Conservation (phyloP, 192 early-diverging fungal species). For the Umbelopsis isabellina region DNA sequence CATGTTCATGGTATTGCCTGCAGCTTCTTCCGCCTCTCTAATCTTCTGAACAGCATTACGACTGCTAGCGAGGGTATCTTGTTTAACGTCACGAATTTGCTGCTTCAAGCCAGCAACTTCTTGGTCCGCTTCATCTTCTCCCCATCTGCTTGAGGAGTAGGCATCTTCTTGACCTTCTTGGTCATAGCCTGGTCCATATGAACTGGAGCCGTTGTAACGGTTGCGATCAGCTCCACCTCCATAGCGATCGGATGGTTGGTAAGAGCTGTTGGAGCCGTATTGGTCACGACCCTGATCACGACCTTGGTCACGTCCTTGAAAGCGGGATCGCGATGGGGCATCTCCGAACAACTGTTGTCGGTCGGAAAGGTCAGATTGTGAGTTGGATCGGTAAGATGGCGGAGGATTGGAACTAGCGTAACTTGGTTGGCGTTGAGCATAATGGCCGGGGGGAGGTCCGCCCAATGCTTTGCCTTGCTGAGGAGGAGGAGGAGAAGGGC, state of each 20-base stretch:
- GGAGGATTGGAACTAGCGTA: slow-evolving; percentile 9
- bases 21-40: slow-evolving; percentile 61
- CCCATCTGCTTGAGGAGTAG: slow-evolving; percentile 30
- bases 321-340: slow-evolving; percentile 16
- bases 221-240: not conserved
- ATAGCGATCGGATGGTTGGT: not conserved
- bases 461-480: not conserved
- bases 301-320: not conserved
- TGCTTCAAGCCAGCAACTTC: slow-evolving; percentile 63
- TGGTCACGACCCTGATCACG: slow-evolving; percentile 14
- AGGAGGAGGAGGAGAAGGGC: slow-evolving; percentile 17
- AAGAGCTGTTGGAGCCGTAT: not conserved
- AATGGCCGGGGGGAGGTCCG: not conserved
- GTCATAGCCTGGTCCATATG: slow-evolving; percentile 11
- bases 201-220: slow-evolving; percentile 3
- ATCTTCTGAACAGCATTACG: slow-evolving; percentile 65
- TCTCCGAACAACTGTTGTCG: slow-evolving; percentile 12
- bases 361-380: not conserved
- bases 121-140: slow-evolving; percentile 62
- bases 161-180: slow-evolving; percentile 22
- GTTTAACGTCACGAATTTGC: slow-evolving; percentile 63
- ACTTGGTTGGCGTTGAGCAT: slow-evolving; percentile 24
- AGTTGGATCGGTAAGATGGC: slow-evolving; percentile 12
- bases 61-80: slow-evolving; percentile 70
- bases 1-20: slow-evolving; percentile 62